phyloP scores from a whole-genome alignment of 305 asterid genomes.

The Solanum aculeatissimum region DNA sequence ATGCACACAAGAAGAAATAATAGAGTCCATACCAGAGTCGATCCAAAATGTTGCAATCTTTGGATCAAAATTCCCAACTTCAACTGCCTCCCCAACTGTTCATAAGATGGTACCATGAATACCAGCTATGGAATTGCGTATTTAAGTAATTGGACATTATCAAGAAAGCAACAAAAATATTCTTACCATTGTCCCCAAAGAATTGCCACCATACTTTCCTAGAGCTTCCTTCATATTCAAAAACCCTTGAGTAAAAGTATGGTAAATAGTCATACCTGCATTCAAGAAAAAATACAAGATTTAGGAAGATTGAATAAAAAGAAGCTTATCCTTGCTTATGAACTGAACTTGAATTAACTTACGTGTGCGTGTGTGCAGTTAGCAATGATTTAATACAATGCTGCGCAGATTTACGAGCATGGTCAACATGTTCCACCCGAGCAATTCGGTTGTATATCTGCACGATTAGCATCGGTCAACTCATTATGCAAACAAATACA shows the following conservation, averaged over 20 bases:
- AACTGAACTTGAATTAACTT: slow-evolving; percentile 12
- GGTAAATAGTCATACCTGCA: slow-evolving; percentile 90
- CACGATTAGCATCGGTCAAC: slow-evolving; percentile 3
- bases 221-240: slow-evolving; percentile 87
- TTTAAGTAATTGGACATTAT: not conserved
- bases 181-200: slow-evolving; percentile 83
- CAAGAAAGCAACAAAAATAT: not conserved
- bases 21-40: slow-evolving; percentile 54
- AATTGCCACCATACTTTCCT: slow-evolving; percentile 99
- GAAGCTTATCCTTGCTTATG: not conserved
- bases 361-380: slow-evolving; percentile 73
- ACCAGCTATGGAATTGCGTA: not conserved
- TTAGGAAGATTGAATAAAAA: not conserved
- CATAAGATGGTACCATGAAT: slow-evolving; percentile 10
- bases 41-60: slow-evolving; percentile 93
- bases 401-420: slow-evolving; percentile 91
- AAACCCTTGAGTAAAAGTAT: slow-evolving; percentile 84
- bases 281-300: not conserved
- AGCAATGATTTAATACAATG: slow-evolving; percentile 74
- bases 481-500: not conserved
- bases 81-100: slow-evolving; percentile 83
- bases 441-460: slow-evolving; percentile 80
- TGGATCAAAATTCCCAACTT: slow-evolving; percentile 83
- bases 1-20: not conserved
- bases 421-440: slow-evolving; percentile 95